Percentiles rank a stretch among this genome's conserved stretches.
These are phyloP conservation scores for Symbiodinium pilosum DNA, from an alignment of 73 alveolate species.

Conservation along the genomic window DNA sequence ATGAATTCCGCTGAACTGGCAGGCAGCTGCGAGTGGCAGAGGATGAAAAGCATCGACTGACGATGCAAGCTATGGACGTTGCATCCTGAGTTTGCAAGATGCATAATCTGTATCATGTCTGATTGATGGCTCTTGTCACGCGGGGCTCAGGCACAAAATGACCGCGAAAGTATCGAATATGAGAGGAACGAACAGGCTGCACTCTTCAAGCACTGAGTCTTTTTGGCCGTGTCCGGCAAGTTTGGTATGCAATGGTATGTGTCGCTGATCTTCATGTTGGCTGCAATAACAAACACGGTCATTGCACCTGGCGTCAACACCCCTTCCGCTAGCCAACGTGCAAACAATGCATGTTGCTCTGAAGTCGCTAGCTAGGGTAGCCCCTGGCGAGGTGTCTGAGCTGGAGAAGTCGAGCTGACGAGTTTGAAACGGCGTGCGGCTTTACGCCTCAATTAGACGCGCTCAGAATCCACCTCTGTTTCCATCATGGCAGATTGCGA, in stretches of 20 bases:
- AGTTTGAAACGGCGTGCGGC: too few species aligned
- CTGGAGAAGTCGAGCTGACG: conserved; percentile 60
- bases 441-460: too few species aligned
- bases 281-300: too few species aligned
- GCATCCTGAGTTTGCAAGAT: background rate
- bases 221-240: too few species aligned
- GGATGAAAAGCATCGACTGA: conserved; percentile 3
- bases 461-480: too few species aligned
- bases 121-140: background rate
- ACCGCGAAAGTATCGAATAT: conserved; percentile 53
- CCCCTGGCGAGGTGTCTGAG: conserved; percentile 22
- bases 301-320: too few species aligned
- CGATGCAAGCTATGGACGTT: conserved; percentile 38
- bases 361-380: background rate
- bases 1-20: too few species aligned
- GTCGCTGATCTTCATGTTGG: too few species aligned
- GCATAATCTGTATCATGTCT: too few species aligned
- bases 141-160: conserved; percentile 37
- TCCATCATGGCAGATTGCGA: conserved; percentile 48
- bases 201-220: too few species aligned
- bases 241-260: too few species aligned
- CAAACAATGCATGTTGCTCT: background rate
- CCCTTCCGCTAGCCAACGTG: too few species aligned
- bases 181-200: conserved; percentile 75
- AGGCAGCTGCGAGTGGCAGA: conserved; percentile 82